phyloP scores from a whole-genome alignment of 176 grass and related monocot genomes.

The Raddia distichophylla region DNA sequence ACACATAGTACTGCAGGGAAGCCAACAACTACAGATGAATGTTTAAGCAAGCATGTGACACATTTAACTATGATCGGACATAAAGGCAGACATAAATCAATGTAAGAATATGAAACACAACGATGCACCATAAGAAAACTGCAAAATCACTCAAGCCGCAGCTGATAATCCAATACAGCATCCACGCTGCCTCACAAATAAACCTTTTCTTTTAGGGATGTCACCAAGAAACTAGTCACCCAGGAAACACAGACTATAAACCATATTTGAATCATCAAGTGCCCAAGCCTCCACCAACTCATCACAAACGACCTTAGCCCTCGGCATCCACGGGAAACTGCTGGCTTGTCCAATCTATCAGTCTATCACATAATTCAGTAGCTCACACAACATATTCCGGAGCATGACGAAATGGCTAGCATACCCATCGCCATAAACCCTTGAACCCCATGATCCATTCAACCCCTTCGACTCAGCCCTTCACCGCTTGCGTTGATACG shows the following conservation, averaged over 20 bases:
- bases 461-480: background rate
- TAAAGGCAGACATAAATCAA: background rate
- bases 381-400: background rate
- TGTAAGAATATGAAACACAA: constrained; percentile 1
- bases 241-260: background rate
- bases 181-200: background rate
- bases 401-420: background rate
- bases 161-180: background rate
- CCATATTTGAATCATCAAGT: background rate
- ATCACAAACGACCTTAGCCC: background rate
- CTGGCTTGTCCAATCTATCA: background rate
- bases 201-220: background rate
- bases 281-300: background rate
- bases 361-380: background rate
- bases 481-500: background rate
- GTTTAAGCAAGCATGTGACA: background rate
- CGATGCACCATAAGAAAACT: background rate
- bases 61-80: background rate
- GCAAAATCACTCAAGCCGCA: background rate
- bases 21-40: background rate
- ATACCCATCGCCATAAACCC: constrained; percentile 21
- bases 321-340: background rate
- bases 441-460: constrained; percentile 3
- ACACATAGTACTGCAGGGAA: background rate
- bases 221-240: background rate